phyloP scores from a whole-genome alignment of 2,329 filamentous ascomycete species.

The Colletotrichum sp. region DNA sequence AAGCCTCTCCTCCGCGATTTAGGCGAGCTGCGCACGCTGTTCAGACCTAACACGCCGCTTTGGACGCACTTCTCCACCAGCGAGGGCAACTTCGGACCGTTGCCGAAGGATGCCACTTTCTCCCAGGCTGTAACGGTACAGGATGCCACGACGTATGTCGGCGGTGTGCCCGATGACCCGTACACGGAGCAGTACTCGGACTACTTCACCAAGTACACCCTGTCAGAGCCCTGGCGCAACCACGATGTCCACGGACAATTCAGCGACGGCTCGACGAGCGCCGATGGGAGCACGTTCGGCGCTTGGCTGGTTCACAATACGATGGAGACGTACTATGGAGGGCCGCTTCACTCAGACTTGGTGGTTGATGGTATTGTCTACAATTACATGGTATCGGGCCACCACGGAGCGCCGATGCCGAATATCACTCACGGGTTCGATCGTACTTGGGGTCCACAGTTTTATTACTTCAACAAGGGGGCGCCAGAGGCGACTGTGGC shows the following conservation, averaged over 20 bases:
- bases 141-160: slow-evolving; percentile 67
- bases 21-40: slow-evolving; percentile 65
- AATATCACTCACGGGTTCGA: slow-evolving; percentile 70
- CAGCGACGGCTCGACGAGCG: slow-evolving; percentile 41
- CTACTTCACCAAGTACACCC: slow-evolving; percentile 72
- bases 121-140: slow-evolving; percentile 56
- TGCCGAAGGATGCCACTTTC: slow-evolving; percentile 39
- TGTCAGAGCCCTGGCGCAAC: slow-evolving; percentile 61
- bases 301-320: slow-evolving; percentile 70
- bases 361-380: slow-evolving; percentile 69
- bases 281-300: slow-evolving; percentile 57
- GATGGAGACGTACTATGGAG: slow-evolving; percentile 65
- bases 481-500: not conserved
- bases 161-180: slow-evolving; percentile 55
- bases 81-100: slow-evolving; percentile 56
- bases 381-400: slow-evolving; percentile 66
- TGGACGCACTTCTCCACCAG: slow-evolving; percentile 69
- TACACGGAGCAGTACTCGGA: slow-evolving; percentile 61
- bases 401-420: slow-evolving; percentile 66
- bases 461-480: slow-evolving; percentile 62
- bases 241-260: slow-evolving; percentile 60
- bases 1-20: slow-evolving; percentile 61
- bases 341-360: slow-evolving; percentile 66
- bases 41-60: slow-evolving; percentile 61
- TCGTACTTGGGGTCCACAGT: slow-evolving; percentile 68